Base-by-base conservation (phyloP, 768 basidiomycete genomes). In the Hypholoma sublateritium region DNA sequence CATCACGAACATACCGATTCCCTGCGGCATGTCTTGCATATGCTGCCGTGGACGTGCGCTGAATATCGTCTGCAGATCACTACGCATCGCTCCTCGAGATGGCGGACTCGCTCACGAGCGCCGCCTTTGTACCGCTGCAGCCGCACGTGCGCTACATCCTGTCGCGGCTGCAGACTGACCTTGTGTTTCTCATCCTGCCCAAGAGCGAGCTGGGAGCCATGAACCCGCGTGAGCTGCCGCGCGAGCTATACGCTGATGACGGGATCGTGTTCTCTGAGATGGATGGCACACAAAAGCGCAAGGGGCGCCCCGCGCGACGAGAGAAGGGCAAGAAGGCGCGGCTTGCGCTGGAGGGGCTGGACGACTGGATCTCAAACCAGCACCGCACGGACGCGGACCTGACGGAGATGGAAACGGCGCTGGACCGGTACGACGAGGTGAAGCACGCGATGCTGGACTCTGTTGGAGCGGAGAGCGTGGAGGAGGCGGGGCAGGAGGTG, bases 151-250 rank as follows among this genome's bases (percentile, higher is more conserved):
- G 77, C 22, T 80, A 80, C 46, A 69, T 89, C 36, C 67, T 86
- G 24, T 75, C 77, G 11, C 65, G 65, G 13, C 72, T 93, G 39
- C 56, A 81, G 35, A 68, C 77, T 32, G 77, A 77, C 24, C 66
- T 74, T 13, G 76, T 75, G 1, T 91, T 93, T 65, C 74, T 85
- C 55, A 72, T 91, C 47, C 70, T 87, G 25, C 91, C 91, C 0
- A 62, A 63, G 36, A 80, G 83, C 12, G 71, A 76, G 3, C 60
- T 80, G 8, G 69, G 72, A 22, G 72, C 88, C 0, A 72, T 81
- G 65, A 84, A 81, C 63, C 90, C 89, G 3, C 78, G 84, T n/a
- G 70, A 71, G 22, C 72, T 93, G 5, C 91, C 91, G 16, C 80
- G 89, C 22, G 90, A 91, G 62, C 71, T 83, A n/a, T 82, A 83